Conservation (phyloP, 1,284 basidiomycete species). For the Irpex lacteus region DNA sequence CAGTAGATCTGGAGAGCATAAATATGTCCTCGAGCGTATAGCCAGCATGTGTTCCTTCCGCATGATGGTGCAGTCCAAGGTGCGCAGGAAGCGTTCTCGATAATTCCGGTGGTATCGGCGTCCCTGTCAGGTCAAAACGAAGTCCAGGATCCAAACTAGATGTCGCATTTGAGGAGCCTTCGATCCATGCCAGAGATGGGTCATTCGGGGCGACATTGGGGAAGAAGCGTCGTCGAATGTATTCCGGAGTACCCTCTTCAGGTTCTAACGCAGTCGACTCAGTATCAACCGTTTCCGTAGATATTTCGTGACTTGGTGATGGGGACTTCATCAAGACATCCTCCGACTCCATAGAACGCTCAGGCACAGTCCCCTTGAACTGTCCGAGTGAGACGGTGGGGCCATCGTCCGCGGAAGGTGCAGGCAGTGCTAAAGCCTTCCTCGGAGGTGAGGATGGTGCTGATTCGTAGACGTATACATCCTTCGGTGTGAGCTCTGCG, state of each 20-base stretch:
- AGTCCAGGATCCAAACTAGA: slow-evolving; percentile 29
- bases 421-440: slow-evolving; percentile 42
- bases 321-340: slow-evolving; percentile 3
- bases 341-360: background rate
- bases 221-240: slow-evolving; percentile 84
- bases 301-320: background rate
- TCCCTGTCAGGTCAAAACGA: slow-evolving; percentile 77
- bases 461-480: slow-evolving; percentile 77
- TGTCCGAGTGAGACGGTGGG: slow-evolving; percentile 52
- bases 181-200: slow-evolving; percentile 78
- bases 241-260: slow-evolving; percentile 77
- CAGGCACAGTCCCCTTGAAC: slow-evolving; percentile 31
- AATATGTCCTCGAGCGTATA: slow-evolving; percentile 91
- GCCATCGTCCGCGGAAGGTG: slow-evolving; percentile 43
- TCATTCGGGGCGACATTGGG: slow-evolving; percentile 68
- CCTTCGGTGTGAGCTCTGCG: slow-evolving; percentile 46
- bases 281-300: background rate
- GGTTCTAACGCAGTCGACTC: slow-evolving; percentile 28
- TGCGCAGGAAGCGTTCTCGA: slow-evolving; percentile 68
- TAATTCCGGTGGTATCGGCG: slow-evolving; percentile 51
- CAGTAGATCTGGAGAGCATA: slow-evolving; percentile 77
- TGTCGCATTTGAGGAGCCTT: slow-evolving; percentile 24
- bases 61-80: slow-evolving; percentile 89
- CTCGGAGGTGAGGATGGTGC: slow-evolving; percentile 70
- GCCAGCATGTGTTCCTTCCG: slow-evolving; percentile 76